Conservation (phyloP, 345 rosid species). For the Erucastrum elatum region DNA sequence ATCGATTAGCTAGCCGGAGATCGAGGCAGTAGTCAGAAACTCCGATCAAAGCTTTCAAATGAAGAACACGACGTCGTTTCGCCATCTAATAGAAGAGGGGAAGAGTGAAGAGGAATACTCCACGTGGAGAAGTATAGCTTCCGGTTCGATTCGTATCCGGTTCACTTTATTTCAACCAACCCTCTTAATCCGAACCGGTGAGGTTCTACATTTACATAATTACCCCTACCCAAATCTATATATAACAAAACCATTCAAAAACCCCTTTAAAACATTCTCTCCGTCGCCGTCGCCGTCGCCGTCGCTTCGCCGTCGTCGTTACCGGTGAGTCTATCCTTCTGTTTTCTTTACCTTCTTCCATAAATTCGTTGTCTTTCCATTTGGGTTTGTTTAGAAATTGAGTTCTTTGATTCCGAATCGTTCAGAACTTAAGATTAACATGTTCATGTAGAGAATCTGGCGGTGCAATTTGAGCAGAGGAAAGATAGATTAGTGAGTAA, state of each 20-base stretch:
- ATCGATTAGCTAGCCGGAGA: conserved; percentile 39
- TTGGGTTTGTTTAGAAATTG: background rate
- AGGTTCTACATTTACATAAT: background rate
- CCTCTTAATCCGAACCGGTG: conserved; percentile 14
- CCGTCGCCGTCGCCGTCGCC: conserved; percentile 28
- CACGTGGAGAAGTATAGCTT: conserved; percentile 48
- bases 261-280: background rate
- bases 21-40: background rate
- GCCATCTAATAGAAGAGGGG: background rate
- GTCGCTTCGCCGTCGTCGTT: conserved; percentile 24
- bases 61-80: background rate
- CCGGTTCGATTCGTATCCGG: conserved; percentile 19
- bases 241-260: conserved; percentile 26
- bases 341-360: background rate
- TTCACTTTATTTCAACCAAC: background rate
- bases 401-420: background rate
- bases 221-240: conserved; percentile 3
- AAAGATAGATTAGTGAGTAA: conserved; percentile 19
- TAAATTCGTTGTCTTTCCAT: background rate
- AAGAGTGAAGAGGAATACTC: conserved; percentile 36
- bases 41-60: conserved; percentile 20
- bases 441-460: too few species aligned
- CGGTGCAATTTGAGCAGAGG: background rate
- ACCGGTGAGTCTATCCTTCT: conserved; percentile 17
- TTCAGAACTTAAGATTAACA: background rate